Conservation (phyloP, 2,329 filamentous ascomycete genomes). For the Fusarium sambucinum region DNA sequence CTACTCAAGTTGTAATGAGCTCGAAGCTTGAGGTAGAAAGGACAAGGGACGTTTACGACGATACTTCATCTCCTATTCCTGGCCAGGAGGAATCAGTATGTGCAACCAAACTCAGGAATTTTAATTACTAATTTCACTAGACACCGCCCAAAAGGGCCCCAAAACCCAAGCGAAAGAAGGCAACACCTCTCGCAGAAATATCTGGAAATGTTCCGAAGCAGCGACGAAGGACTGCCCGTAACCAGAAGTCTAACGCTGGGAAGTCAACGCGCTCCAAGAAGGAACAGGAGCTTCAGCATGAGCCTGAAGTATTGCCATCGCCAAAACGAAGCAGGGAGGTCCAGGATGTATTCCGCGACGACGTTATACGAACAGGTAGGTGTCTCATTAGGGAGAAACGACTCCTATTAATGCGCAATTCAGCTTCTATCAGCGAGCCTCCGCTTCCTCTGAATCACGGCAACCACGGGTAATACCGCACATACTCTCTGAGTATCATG, state of each 20-base stretch:
- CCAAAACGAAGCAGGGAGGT: slow-evolving; percentile 38
- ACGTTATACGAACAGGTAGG: slow-evolving; percentile 47
- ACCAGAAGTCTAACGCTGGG: slow-evolving; percentile 22
- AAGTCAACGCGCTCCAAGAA: slow-evolving; percentile 39
- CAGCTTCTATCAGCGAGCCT: slow-evolving; percentile 45
- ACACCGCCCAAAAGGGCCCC: slow-evolving; percentile 51
- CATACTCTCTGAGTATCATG: not conserved
- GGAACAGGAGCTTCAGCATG: slow-evolving; percentile 32
- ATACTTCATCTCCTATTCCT: slow-evolving; percentile 63
- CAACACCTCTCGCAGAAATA: slow-evolving; percentile 51
- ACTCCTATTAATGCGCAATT: slow-evolving; percentile 30
- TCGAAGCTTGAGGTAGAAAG: slow-evolving; percentile 63
- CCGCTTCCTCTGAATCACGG: slow-evolving; percentile 40
- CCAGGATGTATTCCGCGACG: slow-evolving; percentile 52
- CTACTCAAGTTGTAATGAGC: slow-evolving; percentile 74
- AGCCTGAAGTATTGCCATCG: slow-evolving; percentile 17
- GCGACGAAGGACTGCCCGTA: slow-evolving; percentile 42
- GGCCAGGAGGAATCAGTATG: slow-evolving; percentile 60
- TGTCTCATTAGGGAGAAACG: not conserved
- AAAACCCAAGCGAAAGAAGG: slow-evolving; percentile 51
- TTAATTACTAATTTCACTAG: slow-evolving; percentile 22
- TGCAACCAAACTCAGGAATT: not conserved
- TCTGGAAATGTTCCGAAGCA: slow-evolving; percentile 53
- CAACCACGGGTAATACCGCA: slow-evolving; percentile 45
- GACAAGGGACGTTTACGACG: slow-evolving; percentile 70